Evolutionary conservation across 2,329 filamentous ascomycete genomes (phyloP).

Genomic region (Penicillium sp.): DNA sequence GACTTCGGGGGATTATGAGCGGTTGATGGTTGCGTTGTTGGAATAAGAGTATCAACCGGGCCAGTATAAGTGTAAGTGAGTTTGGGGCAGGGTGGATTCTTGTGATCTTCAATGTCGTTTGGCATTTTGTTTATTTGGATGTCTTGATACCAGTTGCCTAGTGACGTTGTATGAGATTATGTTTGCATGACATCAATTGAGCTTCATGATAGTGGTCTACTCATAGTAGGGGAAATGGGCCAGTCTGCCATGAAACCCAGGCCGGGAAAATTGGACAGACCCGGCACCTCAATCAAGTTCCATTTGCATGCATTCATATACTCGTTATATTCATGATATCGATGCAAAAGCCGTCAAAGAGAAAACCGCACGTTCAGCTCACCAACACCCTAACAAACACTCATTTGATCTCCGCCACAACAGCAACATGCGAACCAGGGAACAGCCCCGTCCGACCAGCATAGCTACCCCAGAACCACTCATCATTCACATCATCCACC

Average conservation of each 20-base stretch:
- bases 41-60: conserved; percentile 30
- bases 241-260: too few relatives aligned
- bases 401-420: conserved; percentile 44
- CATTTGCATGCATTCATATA: conserved; percentile 11
- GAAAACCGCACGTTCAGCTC: background rate
- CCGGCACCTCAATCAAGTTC: background rate
- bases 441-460: conserved; percentile 79
- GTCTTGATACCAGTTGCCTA: background rate
- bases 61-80: background rate
- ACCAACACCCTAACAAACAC: background rate
- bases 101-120: background rate
- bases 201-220: too few relatives aligned
- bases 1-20: conserved; percentile 81
- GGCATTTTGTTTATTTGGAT: background rate
- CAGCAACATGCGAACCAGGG: conserved; percentile 71
- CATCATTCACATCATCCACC: conserved; percentile 82
- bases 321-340: conserved; percentile 18
- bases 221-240: too few relatives aligned
- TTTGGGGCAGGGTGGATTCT: background rate
- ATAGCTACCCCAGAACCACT: conserved; percentile 88
- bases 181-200: background rate
- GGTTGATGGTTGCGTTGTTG: conserved; percentile 68
- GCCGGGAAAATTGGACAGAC: background rate
- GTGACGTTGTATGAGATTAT: background rate
- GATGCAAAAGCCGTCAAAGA: conserved; percentile 6